Evolutionary conservation across 495 filamentous ascomycete species (phyloP).

Genomic region (Penicillium desertorum): DNA sequence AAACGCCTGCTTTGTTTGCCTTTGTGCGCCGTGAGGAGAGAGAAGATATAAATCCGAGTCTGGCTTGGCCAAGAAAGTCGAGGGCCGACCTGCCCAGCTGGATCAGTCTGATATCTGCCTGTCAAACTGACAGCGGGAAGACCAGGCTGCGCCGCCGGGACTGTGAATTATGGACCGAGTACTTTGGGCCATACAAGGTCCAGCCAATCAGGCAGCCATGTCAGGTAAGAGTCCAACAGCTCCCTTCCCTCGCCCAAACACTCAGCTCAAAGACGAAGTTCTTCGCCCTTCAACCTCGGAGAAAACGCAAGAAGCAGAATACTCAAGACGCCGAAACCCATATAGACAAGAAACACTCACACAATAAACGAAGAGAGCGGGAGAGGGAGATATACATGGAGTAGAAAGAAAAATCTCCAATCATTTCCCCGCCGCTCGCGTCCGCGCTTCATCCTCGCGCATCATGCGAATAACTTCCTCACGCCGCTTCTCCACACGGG

Average conservation of each 20-base stretch:
- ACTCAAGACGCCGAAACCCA: conserved; percentile 23
- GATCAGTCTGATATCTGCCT: neutral
- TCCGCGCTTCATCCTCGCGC: conserved; percentile 52
- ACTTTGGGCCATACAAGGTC: neutral
- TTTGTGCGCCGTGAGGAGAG: conserved; percentile 29
- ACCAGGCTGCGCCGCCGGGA: neutral
- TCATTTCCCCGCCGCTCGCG: conserved; percentile 27
- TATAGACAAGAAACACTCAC: conserved; percentile 27
- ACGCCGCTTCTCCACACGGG: conserved; percentile 43
- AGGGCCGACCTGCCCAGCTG: neutral
- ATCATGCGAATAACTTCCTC: conserved; percentile 53
- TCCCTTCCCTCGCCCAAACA: neutral
- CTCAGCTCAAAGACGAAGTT: neutral
- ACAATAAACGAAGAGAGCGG: conserved; percentile 2
- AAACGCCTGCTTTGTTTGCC: conserved; percentile 27
- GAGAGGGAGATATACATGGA: conserved; percentile 2
- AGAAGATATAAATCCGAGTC: conserved; percentile 2
- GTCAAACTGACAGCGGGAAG: neutral
- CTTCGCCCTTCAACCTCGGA: neutral
- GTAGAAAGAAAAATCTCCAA: conserved; percentile 5
- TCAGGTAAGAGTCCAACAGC: neutral
- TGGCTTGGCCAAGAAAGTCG: neutral
- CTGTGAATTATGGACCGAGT: neutral
- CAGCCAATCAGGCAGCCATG: neutral
- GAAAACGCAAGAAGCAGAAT: conserved; percentile 17